Conservation (phyloP, 176 grass and related monocot species). For the Avena eriantha region DNA sequence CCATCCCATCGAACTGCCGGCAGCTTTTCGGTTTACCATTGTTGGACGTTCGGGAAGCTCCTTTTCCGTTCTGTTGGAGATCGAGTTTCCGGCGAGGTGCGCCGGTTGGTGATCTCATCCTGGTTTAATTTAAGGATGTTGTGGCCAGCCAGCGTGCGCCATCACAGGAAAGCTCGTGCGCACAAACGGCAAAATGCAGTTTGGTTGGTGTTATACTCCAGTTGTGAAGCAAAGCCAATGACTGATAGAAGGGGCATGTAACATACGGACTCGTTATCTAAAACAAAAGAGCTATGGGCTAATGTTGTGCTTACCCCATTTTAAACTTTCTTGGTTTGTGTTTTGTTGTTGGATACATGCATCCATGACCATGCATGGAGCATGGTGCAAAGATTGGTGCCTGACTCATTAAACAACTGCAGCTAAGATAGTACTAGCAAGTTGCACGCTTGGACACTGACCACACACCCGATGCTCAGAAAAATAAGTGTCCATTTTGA, state of each 20-base stretch:
- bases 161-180: constrained; percentile 6
- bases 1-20: constrained; percentile 37
- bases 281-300: neutral
- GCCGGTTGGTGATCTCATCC: constrained; percentile 47
- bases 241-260: neutral
- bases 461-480: constrained; percentile 36
- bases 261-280: neutral
- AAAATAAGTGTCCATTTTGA: neutral
- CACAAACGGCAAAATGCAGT: constrained; percentile 20
- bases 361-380: neutral
- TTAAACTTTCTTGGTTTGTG: neutral
- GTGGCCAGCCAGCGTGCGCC: neutral
- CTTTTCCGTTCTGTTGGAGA: constrained; percentile 17
- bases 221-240: constrained; percentile 13
- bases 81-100: constrained; percentile 37
- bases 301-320: constrained; percentile 4
- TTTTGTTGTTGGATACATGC: neutral
- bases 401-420: constrained; percentile 32
- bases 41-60: constrained; percentile 41
- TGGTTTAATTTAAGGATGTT: constrained; percentile 40
- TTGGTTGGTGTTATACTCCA: neutral
- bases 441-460: constrained; percentile 52
- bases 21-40: constrained; percentile 24
- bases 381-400: constrained; percentile 29
- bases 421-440: constrained; percentile 27